Evolutionary conservation across 495 filamentous ascomycete species (phyloP), one percentile per base, ranked within the genome.

Genomic region (Melanomma pulvis-pyrius): DNA sequence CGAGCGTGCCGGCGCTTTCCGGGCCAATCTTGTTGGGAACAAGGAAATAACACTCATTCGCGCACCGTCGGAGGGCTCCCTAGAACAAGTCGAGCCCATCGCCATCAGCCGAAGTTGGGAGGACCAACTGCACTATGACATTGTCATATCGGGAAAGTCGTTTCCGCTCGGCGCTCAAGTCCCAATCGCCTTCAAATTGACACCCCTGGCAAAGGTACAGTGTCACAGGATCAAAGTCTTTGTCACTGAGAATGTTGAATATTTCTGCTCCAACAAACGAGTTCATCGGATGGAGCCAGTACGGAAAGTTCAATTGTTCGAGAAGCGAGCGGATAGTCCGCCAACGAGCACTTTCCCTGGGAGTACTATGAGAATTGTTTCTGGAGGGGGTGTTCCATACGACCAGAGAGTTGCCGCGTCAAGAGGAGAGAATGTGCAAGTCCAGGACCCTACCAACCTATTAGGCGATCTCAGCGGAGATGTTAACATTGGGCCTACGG

Each of bases 101-200:
- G 93, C 93, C 22, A 98, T 98, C 71, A 97, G 91, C 57, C 83
- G 94, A 25, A 93, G 92, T 60, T 98, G 94, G 94, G 94, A 98
- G 72, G 96, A 98, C 72, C 94, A 98, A 72, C 83, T 98, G 32
- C 93, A 97, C 71, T 98, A 98, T 77, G 94, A 98, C 71, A 98
- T 98, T 64, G 91, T 98, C 70, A 97, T 98, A 65, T 97, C 93
- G 2, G 94, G 96, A 55, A 98, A 98, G 85, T 96, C 93, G 1
- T 98, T 98, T 71, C 92, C 94, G 2, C 82, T 98, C 15, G 96
- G 96, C 21, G 83, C 90, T 2, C 92, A 92, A 71, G 92, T 98
- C 25, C 94, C 94, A 15, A 97, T 98, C 63, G 94, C 96, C 1
- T 98, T 98, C 82, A 98, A 97, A 72, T 82, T 98, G 61, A 98